phyloP scores from a whole-genome alignment of 2,329 filamentous ascomycete species.

The Venturia pyrina region DNA sequence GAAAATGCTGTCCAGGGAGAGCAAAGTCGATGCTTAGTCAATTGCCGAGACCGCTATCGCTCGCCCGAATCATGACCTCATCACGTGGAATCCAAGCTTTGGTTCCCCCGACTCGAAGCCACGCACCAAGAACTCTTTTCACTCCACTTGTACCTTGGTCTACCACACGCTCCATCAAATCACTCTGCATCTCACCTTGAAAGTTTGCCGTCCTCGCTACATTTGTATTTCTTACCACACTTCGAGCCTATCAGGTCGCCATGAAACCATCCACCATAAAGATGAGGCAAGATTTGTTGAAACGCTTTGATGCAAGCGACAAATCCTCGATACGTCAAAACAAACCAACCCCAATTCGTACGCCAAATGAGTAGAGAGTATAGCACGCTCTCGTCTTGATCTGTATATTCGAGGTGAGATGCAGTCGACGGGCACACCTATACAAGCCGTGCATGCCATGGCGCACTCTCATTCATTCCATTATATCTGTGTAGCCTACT shows the following conservation, averaged over 20 bases:
- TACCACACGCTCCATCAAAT: background rate
- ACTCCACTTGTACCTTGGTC: background rate
- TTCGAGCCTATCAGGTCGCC: background rate
- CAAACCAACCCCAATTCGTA: constrained; percentile 5
- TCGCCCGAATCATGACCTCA: background rate
- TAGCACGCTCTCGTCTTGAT: background rate
- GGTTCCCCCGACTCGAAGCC: background rate
- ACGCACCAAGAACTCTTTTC: background rate
- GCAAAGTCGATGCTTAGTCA: background rate
- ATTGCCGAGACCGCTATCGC: background rate
- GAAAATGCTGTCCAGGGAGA: background rate
- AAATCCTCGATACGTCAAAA: constrained; percentile 4
- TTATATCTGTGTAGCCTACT: background rate
- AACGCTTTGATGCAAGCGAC: constrained; percentile 1
- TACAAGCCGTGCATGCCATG: background rate
- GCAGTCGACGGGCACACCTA: background rate
- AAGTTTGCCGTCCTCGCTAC: background rate
- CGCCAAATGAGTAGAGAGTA: constrained; percentile 2
- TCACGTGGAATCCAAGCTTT: background rate
- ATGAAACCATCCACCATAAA: background rate
- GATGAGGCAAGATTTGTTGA: background rate
- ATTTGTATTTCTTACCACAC: background rate
- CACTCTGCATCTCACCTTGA: background rate
- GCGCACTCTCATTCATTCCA: background rate
- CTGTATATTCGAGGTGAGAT: constrained; percentile 3